Evolutionary conservation across 1,139 yeast species (phyloP).

Genomic region (Lipomyces yarrowii): DNA sequence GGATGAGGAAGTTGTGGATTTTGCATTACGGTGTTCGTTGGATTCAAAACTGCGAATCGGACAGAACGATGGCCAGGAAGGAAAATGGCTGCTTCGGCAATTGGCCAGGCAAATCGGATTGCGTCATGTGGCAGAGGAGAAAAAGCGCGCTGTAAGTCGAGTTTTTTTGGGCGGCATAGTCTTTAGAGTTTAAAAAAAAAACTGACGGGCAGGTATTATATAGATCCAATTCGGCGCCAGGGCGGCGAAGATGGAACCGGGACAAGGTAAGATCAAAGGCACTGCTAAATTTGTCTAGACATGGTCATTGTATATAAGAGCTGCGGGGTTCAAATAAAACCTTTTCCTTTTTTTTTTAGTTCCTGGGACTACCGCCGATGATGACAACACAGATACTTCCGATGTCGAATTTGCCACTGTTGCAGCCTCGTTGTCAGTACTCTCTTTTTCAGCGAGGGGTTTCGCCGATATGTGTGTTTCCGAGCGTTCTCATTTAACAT

Average conservation of each 20-base stretch:
- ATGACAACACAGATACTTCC: slow-evolving; percentile 33
- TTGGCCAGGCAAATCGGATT: slow-evolving; percentile 58
- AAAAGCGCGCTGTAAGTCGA: slow-evolving; percentile 66
- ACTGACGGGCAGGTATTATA: neutral
- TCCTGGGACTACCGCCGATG: slow-evolving; percentile 11
- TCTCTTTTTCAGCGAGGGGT: neutral
- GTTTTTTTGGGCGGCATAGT: neutral
- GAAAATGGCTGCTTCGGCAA: slow-evolving; percentile 64
- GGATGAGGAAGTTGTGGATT: slow-evolving; percentile 61
- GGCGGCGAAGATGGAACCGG: slow-evolving; percentile 87
- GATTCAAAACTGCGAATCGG: slow-evolving; percentile 43
- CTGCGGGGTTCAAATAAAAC: neutral
- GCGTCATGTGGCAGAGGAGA: slow-evolving; percentile 64
- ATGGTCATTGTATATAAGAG: neutral
- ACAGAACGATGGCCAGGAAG: slow-evolving; percentile 33
- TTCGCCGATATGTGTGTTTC: neutral
- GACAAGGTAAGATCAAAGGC: slow-evolving; percentile 67
- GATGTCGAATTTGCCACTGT: neutral
- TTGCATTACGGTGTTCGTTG: slow-evolving; percentile 48
- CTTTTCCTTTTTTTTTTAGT: neutral
- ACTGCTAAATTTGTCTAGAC: slow-evolving; percentile 49
- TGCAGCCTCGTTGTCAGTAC: neutral
- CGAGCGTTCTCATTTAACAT: neutral
- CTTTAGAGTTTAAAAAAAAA: neutral
- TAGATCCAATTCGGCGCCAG: slow-evolving; percentile 89